These are phyloP conservation scores for Chaetomium sp. DNA, from an alignment of 2,329 filamentous ascomycete genomes.

Conservation along the genomic window DNA sequence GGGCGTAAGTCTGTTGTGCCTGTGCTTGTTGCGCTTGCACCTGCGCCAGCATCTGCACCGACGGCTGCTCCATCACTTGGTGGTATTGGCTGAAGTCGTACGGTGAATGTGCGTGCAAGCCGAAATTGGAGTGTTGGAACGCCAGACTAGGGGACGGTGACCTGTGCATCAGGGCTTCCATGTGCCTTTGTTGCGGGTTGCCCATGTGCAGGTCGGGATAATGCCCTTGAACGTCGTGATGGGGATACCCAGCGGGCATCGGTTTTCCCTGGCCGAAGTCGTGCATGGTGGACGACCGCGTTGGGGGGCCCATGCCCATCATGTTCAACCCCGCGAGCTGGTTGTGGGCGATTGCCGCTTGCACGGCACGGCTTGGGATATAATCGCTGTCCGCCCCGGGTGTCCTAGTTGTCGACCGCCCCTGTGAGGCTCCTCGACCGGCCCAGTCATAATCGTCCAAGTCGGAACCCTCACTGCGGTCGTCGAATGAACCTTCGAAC, in stretches of 20 bases:
- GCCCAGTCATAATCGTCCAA: conserved; percentile 42
- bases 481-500: conserved; percentile 29
- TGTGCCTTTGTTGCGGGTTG: conserved; percentile 22
- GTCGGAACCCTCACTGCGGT: conserved; percentile 36
- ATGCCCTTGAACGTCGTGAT: conserved; percentile 27
- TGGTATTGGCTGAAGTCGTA: conserved; percentile 15
- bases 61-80: neutral
- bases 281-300: conserved; percentile 27
- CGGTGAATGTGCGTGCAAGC: conserved; percentile 9
- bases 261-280: conserved; percentile 33
- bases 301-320: conserved; percentile 17
- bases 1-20: neutral
- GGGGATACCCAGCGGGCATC: conserved; percentile 34
- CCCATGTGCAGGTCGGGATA: conserved; percentile 32
- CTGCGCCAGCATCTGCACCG: neutral
- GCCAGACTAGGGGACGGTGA: conserved; percentile 30
- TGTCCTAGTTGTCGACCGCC: conserved; percentile 27
- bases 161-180: conserved; percentile 30
- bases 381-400: conserved; percentile 30
- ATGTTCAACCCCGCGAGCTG: conserved; percentile 11
- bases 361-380: conserved; percentile 19
- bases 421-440: conserved; percentile 27
- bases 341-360: conserved; percentile 13
- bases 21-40: conserved; percentile 1
- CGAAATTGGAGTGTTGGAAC: conserved; percentile 15